Conservation (phyloP, 805 yeast species). For the Candida ovalis region DNA sequence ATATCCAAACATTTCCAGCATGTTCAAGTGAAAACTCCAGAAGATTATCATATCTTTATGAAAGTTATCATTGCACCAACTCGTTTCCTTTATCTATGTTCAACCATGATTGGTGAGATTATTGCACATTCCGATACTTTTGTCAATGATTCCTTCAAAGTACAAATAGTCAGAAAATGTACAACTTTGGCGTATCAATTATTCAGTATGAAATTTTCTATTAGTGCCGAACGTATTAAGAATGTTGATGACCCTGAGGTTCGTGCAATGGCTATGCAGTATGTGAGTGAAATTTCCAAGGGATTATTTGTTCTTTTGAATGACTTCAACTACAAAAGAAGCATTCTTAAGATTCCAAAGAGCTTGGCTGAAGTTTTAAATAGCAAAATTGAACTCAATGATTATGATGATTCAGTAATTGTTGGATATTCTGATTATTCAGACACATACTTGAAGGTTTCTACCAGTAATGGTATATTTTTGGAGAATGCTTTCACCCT, state of each 20-base stretch:
- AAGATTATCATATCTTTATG: neutral
- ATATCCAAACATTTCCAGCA: neutral
- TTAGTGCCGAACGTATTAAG: neutral
- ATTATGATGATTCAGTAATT: neutral
- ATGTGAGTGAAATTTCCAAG: neutral
- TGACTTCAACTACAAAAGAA: neutral
- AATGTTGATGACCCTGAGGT: neutral
- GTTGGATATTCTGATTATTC: neutral
- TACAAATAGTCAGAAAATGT: neutral
- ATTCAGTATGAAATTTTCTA: neutral
- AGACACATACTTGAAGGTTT: neutral
- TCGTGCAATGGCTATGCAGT: neutral
- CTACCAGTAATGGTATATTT: neutral
- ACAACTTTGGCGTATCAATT: neutral
- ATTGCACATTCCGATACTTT: neutral
- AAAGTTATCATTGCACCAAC: neutral
- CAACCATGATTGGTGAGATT: neutral
- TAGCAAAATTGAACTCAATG: neutral
- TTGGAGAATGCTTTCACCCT: neutral
- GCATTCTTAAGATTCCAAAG: neutral
- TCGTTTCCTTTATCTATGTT: neutral
- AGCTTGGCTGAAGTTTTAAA: neutral
- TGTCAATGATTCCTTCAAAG: neutral
- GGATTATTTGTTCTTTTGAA: conserved; percentile 1
- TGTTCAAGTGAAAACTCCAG: neutral